phyloP scores from a whole-genome alignment of 1,284 basidiomycete species.

The Crepidotus sp. region DNA sequence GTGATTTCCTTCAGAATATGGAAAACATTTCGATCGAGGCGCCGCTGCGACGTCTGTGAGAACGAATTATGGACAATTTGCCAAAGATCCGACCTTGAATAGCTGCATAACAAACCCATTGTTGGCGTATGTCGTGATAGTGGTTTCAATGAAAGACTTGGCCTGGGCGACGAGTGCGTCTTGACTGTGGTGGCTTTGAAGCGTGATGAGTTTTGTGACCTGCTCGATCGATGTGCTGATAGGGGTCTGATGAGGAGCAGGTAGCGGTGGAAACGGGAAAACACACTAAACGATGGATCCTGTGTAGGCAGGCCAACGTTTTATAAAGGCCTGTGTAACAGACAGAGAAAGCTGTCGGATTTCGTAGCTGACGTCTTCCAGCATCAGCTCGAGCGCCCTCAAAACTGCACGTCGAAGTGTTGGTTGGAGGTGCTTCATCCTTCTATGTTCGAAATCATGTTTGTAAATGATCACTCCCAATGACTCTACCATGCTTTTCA shows the following conservation, averaged over 20 bases:
- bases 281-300: conserved; percentile 47
- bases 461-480: conserved; percentile 60
- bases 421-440: conserved; percentile 44
- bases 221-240: conserved; percentile 37
- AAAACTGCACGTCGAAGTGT: conserved; percentile 43
- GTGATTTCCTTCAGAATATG: conserved; percentile 41
- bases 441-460: conserved; percentile 51
- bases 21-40: conserved; percentile 43
- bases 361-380: conserved; percentile 51
- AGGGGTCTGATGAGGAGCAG: not conserved
- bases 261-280: not conserved
- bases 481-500: conserved; percentile 52
- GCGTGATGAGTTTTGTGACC: conserved; percentile 37
- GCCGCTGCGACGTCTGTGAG: conserved; percentile 30
- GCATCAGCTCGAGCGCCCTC: conserved; percentile 42
- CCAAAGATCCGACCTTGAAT: conserved; percentile 41
- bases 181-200: conserved; percentile 41
- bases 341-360: conserved; percentile 54
- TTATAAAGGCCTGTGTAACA: conserved; percentile 52
- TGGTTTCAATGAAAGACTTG: conserved; percentile 42
- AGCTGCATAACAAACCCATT: conserved; percentile 48
- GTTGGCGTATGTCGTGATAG: conserved; percentile 40
- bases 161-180: conserved; percentile 52
- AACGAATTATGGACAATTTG: not conserved
- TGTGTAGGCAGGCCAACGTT: conserved; percentile 44